Evolutionary conservation across 2,329 filamentous ascomycete genomes (phyloP), one percentile per base, ranked within the genome.

Genomic region (Neonectria coccinea): DNA sequence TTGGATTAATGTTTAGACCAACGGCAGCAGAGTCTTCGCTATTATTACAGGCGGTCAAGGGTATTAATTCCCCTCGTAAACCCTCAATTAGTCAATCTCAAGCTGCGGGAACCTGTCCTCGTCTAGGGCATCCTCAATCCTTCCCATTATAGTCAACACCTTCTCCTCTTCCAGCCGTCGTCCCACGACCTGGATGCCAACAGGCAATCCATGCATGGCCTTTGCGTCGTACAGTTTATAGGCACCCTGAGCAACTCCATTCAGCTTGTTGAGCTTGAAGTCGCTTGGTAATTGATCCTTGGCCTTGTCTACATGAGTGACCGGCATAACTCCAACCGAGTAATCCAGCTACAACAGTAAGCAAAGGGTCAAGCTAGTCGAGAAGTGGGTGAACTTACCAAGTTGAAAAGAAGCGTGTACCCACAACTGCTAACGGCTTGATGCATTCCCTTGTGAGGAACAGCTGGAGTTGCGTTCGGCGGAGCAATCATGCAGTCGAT

Each of bases 381-480:
- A 12, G 1, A 12, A 27, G 8, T 7, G 25, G 12, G 8, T 52
- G 6, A 7, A 81, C 88, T 79, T 81, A 92, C 90, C 74, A 97
- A 70, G 73, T 97, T 97, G 82, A 96, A 98, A 60, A 97, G 80
- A 76, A 97, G 97, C 0, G 94, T 97, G 75, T 98, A 97, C 1
- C 93, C 94, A 73, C 94, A 97, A 70, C 90, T 93, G 67, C 91
- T 92, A 48, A 96, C 89, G 3, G 93, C 93, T 72, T 95, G 90
- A 70, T 88, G 88, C 93, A 97, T 97, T 0, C 89, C 94, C 51
- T 90, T 88, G 76, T 97, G 94, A 1, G 94, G 94, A 4, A 97
- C 88, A 1, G 94, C 94, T 1, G 94, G 94, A 0, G 93, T 97
- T 0, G 94, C 93, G 77, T 97, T 97, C 0, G 91, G 93, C n/a